Conservation (phyloP, 495 filamentous ascomycete genomes). For the Tuber umbilicatum region DNA sequence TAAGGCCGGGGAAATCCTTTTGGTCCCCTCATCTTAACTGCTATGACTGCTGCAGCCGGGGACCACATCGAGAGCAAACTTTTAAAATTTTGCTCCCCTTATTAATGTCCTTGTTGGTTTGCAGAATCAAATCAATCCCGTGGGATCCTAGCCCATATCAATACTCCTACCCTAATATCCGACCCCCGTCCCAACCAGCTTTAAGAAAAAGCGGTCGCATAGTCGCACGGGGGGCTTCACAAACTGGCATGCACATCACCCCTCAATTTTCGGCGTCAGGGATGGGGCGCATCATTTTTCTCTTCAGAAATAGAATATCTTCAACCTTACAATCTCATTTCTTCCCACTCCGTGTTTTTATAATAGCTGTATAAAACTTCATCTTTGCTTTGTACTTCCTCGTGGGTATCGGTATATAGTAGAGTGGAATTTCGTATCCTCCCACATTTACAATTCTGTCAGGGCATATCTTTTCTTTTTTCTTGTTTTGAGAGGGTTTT, state of each 20-base stretch:
- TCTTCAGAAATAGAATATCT: background rate
- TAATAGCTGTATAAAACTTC: background rate
- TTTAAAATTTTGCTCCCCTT: background rate
- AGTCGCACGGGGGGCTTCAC: too few relatives aligned
- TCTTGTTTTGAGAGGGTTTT: too few relatives aligned
- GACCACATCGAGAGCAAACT: background rate
- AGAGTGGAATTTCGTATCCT: background rate
- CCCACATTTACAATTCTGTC: too few relatives aligned
- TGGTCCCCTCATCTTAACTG: too few relatives aligned
- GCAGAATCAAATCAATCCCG: background rate
- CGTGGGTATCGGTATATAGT: background rate
- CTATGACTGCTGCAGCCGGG: too few relatives aligned
- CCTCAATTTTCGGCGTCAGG: background rate
- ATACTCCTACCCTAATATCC: background rate
- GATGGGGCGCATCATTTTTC: accelerated
- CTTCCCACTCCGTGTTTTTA: too few relatives aligned
- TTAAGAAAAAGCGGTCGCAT: too few relatives aligned
- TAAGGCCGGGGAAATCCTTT: background rate
- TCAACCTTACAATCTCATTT: background rate
- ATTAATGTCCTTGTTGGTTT: background rate
- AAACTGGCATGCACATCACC: too few relatives aligned
- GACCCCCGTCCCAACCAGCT: background rate
- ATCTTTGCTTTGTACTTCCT: background rate
- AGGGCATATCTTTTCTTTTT: too few relatives aligned
- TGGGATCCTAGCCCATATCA: background rate